Evolutionary conservation across 768 basidiomycete genomes (phyloP), one percentile per base, ranked within the genome.

Genomic region (Rhodocollybia butyracea): DNA sequence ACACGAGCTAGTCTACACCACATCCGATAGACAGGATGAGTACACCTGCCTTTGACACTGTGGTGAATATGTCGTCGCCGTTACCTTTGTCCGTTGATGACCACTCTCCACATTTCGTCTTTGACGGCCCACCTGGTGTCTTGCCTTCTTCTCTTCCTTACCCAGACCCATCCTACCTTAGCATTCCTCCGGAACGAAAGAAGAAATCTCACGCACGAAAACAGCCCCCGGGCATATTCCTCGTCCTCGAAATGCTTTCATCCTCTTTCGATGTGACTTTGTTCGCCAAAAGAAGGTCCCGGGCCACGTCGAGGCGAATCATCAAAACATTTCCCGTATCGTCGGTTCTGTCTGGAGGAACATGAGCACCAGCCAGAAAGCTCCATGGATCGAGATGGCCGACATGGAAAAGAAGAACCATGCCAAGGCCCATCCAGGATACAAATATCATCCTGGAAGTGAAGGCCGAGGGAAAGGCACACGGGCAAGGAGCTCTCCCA

Each of bases 201-300:
- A 68, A 76, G 61, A 81, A 80, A 60, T 77, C 77, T 7, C 81
- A 82, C 60, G 74, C 78, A 1, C 70, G 74, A 39, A 78, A 77
- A 39, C 78, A 76, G 51, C 76, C 80, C 1, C 53, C 63, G 4
- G 78, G 73, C 88, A 89, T 63, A 79, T 89, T 36, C 84, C 85
- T 17, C 82, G 89, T 26, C 88, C 88, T 0, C 74, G 84, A 15
- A 91, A 91, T 66, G 84, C 88, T 0, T 91, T 91, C 70, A 89
- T 91, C 60, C 78, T 91, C 58, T 91, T 89, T 65, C 79, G 89
- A 39, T 87, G 82, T 64, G 82, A 89, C 64, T 83, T 88, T 51
- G 83, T 87, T 15, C 77, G 81, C 48, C 82, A 86, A 58, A 76
- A 82, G 51, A 77, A 81, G 57, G 73, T 81, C 45, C 81, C 85